Evolutionary conservation across 192 early-diverging fungal species (phyloP).

Genomic region (Backusella macrospora): DNA sequence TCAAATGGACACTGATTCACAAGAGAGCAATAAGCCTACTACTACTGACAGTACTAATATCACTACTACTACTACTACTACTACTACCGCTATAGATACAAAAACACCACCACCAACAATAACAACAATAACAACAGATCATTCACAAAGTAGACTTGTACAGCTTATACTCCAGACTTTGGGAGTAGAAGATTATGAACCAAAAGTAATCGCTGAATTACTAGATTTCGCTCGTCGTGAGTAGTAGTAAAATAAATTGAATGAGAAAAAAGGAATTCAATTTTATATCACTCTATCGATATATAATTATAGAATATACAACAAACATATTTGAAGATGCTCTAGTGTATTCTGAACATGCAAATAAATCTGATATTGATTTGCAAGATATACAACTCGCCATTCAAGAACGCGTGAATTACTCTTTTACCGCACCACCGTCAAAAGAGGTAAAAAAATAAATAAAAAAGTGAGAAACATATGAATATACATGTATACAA

Average conservation of each 20-base stretch:
- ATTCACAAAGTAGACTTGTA: constrained; percentile 63
- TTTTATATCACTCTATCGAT: not conserved
- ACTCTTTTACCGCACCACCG: constrained; percentile 87
- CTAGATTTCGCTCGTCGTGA: constrained; percentile 92
- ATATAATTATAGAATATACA: constrained; percentile 66
- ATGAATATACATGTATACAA: too few species aligned
- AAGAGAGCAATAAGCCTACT: not conserved
- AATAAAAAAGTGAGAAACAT: too few species aligned
- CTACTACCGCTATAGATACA: too few species aligned
- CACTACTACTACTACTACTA: too few species aligned
- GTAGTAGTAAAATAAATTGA: constrained; percentile 16
- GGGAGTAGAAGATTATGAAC: constrained; percentile 86
- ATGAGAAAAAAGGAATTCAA: not conserved
- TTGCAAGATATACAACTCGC: constrained; percentile 88
- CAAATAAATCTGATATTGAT: constrained; percentile 73
- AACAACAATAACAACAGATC: not conserved
- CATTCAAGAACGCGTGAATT: constrained; percentile 87
- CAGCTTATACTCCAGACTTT: constrained; percentile 81
- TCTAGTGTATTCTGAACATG: constrained; percentile 90
- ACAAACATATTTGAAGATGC: constrained; percentile 92
- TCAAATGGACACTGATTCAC: constrained; percentile 17
- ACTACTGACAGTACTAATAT: too few species aligned
- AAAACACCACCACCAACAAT: too few species aligned
- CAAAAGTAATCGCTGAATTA: constrained; percentile 87
- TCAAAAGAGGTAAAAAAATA: constrained; percentile 71